A percentile compares a stretch with the other conserved stretches of the same genome.
phyloP scores from a whole-genome alignment of 2,329 filamentous ascomycete genomes.

The Neospermospora avenae region DNA sequence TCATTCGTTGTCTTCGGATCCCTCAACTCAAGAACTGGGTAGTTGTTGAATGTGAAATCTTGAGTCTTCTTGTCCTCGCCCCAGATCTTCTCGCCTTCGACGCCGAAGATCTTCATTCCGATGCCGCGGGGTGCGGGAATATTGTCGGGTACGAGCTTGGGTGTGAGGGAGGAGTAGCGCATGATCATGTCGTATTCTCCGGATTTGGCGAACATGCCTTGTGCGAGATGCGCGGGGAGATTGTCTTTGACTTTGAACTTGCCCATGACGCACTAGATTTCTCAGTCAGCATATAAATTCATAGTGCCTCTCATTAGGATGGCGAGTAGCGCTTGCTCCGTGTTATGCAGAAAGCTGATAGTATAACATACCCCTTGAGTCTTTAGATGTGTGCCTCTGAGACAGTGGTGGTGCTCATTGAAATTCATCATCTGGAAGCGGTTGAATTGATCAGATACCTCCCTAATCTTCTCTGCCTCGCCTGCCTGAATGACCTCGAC shows the following conservation, averaged over 20 bases:
- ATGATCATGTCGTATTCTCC: constrained; percentile 19
- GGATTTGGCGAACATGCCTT: constrained; percentile 22
- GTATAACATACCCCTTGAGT: constrained; percentile 20
- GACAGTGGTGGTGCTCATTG: constrained; percentile 22
- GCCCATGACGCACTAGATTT: constrained; percentile 17
- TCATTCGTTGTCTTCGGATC: constrained; percentile 22
- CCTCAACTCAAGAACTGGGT: constrained; percentile 16
- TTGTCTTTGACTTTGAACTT: constrained; percentile 21
- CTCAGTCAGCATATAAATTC: too few species aligned
- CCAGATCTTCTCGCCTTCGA: constrained; percentile 22
- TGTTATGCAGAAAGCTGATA: too few species aligned
- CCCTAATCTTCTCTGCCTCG: constrained; percentile 19
- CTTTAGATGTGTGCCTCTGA: constrained; percentile 19
- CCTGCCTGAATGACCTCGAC: constrained; percentile 21
- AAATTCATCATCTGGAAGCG: constrained; percentile 24
- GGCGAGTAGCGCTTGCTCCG: too few species aligned
- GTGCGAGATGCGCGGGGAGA: constrained; percentile 18
- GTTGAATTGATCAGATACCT: constrained; percentile 21
- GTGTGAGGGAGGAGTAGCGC: constrained; percentile 20
- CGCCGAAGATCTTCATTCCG: constrained; percentile 21
- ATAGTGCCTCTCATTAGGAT: too few species aligned
- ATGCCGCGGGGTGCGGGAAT: constrained; percentile 19
- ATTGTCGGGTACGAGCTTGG: constrained; percentile 21
- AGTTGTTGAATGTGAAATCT: constrained; percentile 24
- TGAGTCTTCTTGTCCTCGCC: constrained; percentile 23